phyloP scores from a whole-genome alignment of 192 early-diverging fungal genomes.

The Umbelopsis sp. region DNA sequence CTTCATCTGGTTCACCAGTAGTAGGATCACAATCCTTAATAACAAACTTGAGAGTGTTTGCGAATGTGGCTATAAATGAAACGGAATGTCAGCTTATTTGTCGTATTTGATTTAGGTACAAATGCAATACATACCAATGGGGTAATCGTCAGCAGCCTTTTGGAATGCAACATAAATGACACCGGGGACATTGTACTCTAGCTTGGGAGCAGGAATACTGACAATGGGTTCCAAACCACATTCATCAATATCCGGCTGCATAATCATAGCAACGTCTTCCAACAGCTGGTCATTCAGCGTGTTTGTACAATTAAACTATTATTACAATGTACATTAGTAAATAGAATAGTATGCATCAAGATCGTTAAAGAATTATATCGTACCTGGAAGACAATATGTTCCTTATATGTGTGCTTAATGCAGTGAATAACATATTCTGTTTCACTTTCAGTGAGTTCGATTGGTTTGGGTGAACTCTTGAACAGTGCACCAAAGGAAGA shows the following conservation, averaged over 20 bases:
- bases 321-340: background rate
- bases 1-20: conserved; percentile 89
- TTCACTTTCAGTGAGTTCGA: conserved; percentile 89
- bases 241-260: conserved; percentile 72
- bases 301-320: conserved; percentile 88
- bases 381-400: conserved; percentile 94
- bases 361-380: conserved; percentile 1
- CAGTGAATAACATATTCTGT: conserved; percentile 94
- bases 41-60: conserved; percentile 85
- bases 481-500: conserved; percentile 83
- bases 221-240: conserved; percentile 63
- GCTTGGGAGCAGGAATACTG: conserved; percentile 71
- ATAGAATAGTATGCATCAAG: background rate
- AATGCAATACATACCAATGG: conserved; percentile 48
- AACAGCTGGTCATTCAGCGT: conserved; percentile 92
- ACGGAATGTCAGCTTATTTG: conserved; percentile 15
- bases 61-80: conserved; percentile 64
- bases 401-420: conserved; percentile 91
- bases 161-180: conserved; percentile 88
- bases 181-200: conserved; percentile 77
- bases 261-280: conserved; percentile 87
- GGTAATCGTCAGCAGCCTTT: conserved; percentile 60
- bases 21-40: conserved; percentile 96
- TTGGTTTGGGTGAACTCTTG: conserved; percentile 78
- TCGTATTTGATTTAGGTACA: background rate